These are phyloP conservation scores for Phialocephala sp. DNA, from an alignment of 2,329 filamentous ascomycete species.

Conservation along the genomic window DNA sequence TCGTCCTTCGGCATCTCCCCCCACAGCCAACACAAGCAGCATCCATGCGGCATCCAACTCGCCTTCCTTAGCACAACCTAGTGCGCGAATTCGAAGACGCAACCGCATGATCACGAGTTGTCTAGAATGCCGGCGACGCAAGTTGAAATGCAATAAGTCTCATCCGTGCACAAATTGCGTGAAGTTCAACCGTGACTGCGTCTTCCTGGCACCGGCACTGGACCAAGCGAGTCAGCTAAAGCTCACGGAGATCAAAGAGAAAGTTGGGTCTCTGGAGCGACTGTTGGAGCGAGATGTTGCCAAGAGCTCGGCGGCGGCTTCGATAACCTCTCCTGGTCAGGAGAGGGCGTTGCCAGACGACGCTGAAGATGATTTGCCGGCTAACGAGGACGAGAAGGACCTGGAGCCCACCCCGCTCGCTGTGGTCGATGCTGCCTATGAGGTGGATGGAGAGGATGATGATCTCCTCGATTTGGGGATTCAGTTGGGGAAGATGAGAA, in stretches of 20 bases:
- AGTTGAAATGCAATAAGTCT: constrained; percentile 78
- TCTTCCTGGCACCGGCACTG: constrained; percentile 48
- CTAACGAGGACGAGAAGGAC: constrained; percentile 63
- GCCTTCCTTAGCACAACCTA: constrained; percentile 22
- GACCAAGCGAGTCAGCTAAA: constrained; percentile 73
- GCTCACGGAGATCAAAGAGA: constrained; percentile 79
- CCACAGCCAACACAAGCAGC: background rate
- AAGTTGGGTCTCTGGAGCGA: constrained; percentile 73
- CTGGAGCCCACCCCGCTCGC: constrained; percentile 68
- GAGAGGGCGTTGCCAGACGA: constrained; percentile 49
- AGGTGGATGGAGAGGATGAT: constrained; percentile 66
- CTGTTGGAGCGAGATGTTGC: constrained; percentile 72
- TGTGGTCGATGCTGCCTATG: constrained; percentile 70
- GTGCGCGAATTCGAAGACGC: constrained; percentile 48
- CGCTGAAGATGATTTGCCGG: constrained; percentile 50
- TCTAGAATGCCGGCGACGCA: constrained; percentile 74
- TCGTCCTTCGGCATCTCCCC: constrained; percentile 24
- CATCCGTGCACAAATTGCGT: constrained; percentile 64
- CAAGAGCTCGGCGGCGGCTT: constrained; percentile 44
- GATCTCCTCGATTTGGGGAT: constrained; percentile 76
- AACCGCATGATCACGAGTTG: constrained; percentile 73
- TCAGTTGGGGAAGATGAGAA: constrained; percentile 71
- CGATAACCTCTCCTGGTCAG: constrained; percentile 20
- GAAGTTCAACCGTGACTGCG: constrained; percentile 54
- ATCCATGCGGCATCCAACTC: constrained; percentile 6